These are phyloP conservation scores for Inga oerstediana DNA, from an alignment of 306 rosid species.

Conservation along the genomic window DNA sequence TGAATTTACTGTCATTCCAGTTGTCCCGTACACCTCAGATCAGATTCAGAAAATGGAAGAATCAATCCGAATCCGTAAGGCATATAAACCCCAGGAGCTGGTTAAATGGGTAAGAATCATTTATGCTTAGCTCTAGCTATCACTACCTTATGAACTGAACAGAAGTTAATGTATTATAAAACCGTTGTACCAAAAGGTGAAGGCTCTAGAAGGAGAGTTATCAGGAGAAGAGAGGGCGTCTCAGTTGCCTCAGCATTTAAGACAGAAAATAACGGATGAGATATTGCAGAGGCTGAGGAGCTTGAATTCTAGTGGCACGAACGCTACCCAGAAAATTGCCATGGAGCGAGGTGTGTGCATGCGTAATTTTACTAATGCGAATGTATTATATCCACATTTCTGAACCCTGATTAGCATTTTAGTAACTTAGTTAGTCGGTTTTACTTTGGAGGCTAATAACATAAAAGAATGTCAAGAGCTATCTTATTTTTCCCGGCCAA, in stretches of 20 bases:
- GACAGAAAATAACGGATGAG: slow-evolving; percentile 69
- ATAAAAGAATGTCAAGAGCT: too few relatives aligned
- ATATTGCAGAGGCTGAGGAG: slow-evolving; percentile 59
- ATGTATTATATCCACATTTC: neutral
- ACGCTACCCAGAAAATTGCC: slow-evolving; percentile 35
- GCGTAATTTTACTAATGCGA: slow-evolving; percentile 7
- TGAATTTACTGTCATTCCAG: slow-evolving; percentile 43
- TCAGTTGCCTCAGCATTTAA: slow-evolving; percentile 72
- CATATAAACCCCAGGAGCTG: slow-evolving; percentile 70
- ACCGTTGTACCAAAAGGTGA: slow-evolving; percentile 52
- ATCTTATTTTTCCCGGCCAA: neutral
- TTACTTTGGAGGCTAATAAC: neutral
- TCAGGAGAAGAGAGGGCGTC: slow-evolving; percentile 42
- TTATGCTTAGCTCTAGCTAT: slow-evolving; percentile 2
- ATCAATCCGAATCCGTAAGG: slow-evolving; percentile 66
- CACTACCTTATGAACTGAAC: slow-evolving; percentile 23
- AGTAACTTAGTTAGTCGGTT: neutral
- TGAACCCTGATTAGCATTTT: neutral
- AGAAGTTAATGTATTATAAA: slow-evolving; percentile 27
- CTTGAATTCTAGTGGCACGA: slow-evolving; percentile 49
- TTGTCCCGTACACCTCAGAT: slow-evolving; percentile 74
- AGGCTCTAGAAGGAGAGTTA: slow-evolving; percentile 65
- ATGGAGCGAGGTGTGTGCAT: slow-evolving; percentile 70
- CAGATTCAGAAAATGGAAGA: slow-evolving; percentile 94
- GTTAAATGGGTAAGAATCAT: slow-evolving; percentile 66